phyloP scores from a whole-genome alignment of 805 yeast genomes.

The Pichia heedii region DNA sequence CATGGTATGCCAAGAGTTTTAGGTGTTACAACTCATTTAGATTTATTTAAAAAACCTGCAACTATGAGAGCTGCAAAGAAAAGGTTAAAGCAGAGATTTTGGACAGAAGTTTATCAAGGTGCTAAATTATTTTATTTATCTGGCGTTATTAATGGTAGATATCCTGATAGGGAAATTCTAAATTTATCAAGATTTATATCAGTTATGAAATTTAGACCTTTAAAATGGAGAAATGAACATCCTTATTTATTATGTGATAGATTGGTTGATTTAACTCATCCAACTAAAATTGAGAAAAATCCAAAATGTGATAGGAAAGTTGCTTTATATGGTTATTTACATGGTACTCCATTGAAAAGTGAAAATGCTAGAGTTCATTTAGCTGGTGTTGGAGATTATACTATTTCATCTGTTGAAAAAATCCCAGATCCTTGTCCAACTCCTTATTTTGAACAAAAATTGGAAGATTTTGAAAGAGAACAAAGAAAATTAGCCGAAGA shows the following conservation, averaged over 20 bases:
- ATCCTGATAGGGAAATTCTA: conserved; percentile 92
- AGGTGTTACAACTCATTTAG: conserved; percentile 94
- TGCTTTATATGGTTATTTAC: conserved; percentile 88
- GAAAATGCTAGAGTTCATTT: conserved; percentile 73
- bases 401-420: conserved; percentile 69
- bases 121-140: conserved; percentile 91
- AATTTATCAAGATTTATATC: conserved; percentile 87
- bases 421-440: conserved; percentile 99
- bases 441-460: conserved; percentile 78
- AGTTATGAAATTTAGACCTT: conserved; percentile 97
- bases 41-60: conserved; percentile 80
- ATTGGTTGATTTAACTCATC: conserved; percentile 87
- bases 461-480: conserved; percentile 76
- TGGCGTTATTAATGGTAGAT: conserved; percentile 94
- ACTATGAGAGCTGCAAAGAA: conserved; percentile 89
- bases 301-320: conserved; percentile 81
- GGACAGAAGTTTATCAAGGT: conserved; percentile 99
- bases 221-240: conserved; percentile 98
- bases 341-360: conserved; percentile 79
- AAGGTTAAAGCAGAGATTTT: conserved; percentile 83
- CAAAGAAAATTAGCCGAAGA: conserved; percentile 56
- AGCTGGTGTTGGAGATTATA: conserved; percentile 91
- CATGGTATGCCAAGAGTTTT: conserved; percentile 98
- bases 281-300: conserved; percentile 66
- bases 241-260: conserved; percentile 90